Evolutionary conservation across 2,329 filamentous ascomycete species (phyloP), one percentile per base, ranked within the genome.

Genomic region (Colletotrichum chrysophilum): DNA sequence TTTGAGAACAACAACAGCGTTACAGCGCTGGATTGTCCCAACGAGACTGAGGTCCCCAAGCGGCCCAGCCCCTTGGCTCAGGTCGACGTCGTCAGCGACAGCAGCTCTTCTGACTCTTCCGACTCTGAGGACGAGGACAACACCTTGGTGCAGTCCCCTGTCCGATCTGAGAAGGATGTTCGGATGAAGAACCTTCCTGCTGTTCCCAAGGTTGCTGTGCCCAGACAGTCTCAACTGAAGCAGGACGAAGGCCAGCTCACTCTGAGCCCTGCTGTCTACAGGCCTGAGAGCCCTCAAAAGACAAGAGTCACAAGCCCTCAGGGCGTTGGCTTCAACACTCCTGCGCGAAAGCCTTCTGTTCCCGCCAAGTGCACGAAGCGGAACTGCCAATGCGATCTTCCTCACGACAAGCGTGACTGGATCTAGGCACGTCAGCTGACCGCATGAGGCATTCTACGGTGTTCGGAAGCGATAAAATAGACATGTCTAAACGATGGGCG

Each of bases 221-320:
- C 70, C 3, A 65, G 73, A 36, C 70, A 75, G 58, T 73, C 73
- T 21, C 64, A 65, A 48, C 24, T 65, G 62, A 64, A 65, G n/a
- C 77, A 73, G 38, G 52, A 80, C 18, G 77, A 80, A 5, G 80
- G 83, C 4, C 80, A 82, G 34, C 81, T 83, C 26, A 88, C 85
- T 2, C 83, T 92, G 4, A 90, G 86, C 73, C 88, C 91, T 4
- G 85, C 86, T 2, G 88, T 91, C 6, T 92, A 92, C 80, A 86
- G 84, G 71, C 88, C 89, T 0, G 81, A 84, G 26, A 86, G 82
- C 68, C 80, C 84, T 8, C 79, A 77, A 9, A 78, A 75, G 12
- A 76, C 79, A n/a, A 87, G 84, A 77, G 79, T 87, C 14, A 83
- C 85, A 7, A 88, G 86, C 74, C 86, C 86, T 3, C 85, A 80